Evolutionary conservation across 2,329 filamentous ascomycete species (phyloP), one percentile per base, ranked within the genome.

Genomic region (Colletotrichum musicola): DNA sequence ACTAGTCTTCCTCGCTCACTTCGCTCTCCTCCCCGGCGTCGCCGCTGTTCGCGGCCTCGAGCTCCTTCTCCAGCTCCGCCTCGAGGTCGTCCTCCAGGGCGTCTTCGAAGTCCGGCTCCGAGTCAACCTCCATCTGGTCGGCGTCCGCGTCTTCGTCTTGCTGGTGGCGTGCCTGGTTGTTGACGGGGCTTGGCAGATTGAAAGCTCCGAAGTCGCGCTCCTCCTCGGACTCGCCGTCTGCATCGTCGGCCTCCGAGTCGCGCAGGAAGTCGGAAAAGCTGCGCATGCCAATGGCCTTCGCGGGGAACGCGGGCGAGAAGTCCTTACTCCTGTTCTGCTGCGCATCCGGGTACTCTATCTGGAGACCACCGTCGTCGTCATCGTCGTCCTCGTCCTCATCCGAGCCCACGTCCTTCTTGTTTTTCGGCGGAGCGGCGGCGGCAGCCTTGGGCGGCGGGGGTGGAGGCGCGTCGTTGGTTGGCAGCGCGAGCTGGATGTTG

Each of bases 1-100:
- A 7, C 42, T 79, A 91, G 75, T 91, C 89, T 76, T 91, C 89
- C 75, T 91, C 89, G 72, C 89, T 91, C 62, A 91, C 88, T 72
- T 90, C 88, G 72, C 89, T 91, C 76, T 91, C 89, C 60, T 89
- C 89, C 60, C 88, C 87, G 42, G 82, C 85, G 27, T 84, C 82
- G 30, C 83, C 81, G 69, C 81, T 80, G 42, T 72, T 72, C 13
- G 68, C 71, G 3, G 77, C 76, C 74, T 82, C 82, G 55, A 87
- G 80, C 46, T 84, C 85, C 7, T 86, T 86, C 72, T 88, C 86
- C 75, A 90, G 81, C 72, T 89, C 87, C 22, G 85, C 86, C 62
- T 86, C 87, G 47, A 90, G 77, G 30, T 85, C 82, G 73, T 87
- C 86, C 67, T 87, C 86, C 54, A 83, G 73, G 20, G 83, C 81